Conservation (phyloP, 73 alveolate genomes). For the Paramecium octaurelia region DNA sequence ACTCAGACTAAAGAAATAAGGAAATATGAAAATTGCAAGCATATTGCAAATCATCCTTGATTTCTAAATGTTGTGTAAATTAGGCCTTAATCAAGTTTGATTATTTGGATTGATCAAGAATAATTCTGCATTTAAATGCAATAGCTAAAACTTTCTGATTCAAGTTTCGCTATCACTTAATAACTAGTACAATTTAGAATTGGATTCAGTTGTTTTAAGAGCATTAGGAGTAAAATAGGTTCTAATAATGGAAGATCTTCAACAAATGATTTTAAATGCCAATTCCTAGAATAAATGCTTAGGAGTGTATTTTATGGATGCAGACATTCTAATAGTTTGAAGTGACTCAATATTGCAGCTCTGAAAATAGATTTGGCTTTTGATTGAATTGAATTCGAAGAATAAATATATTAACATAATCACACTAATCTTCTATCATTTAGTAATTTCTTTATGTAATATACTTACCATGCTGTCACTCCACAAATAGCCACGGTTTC, state of each 20-base stretch:
- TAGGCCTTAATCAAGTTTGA: too few relatives aligned
- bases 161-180: too few relatives aligned
- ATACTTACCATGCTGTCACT: constrained; percentile 41
- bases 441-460: neutral
- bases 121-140: too few relatives aligned
- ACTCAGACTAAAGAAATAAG: too few relatives aligned
- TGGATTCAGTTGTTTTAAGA: too few relatives aligned
- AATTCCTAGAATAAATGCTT: neutral
- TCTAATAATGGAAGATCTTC: neutral
- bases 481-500: constrained; percentile 48
- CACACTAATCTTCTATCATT: constrained; percentile 48
- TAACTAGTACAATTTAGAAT: too few relatives aligned
- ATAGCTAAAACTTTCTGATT: too few relatives aligned
- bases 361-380: neutral
- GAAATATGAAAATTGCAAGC: too few relatives aligned
- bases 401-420: neutral
- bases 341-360: neutral
- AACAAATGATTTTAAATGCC: neutral
- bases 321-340: neutral
- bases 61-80: too few relatives aligned
- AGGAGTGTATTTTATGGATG: neutral
- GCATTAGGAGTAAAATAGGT: too few relatives aligned
- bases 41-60: too few relatives aligned
- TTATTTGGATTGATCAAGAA: too few relatives aligned
- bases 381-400: neutral